phyloP scores from a whole-genome alignment of 164 flowering plant genomes.

The Stephania cephalantha region DNA sequence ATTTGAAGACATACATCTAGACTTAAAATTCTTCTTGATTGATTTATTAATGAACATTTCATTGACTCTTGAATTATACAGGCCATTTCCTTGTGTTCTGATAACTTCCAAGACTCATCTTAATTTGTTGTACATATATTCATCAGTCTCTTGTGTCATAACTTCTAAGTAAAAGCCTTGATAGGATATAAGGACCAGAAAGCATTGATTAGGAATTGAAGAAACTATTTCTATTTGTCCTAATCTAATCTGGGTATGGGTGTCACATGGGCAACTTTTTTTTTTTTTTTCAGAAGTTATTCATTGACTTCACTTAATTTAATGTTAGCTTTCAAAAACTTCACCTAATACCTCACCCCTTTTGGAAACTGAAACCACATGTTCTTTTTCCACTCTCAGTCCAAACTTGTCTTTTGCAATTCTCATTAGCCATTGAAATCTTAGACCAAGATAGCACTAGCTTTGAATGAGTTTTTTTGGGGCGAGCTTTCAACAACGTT shows the following conservation, averaged over 20 bases:
- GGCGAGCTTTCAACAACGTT: background rate
- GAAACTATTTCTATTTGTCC: background rate
- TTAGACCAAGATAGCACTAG: background rate
- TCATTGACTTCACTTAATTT: slow-evolving; percentile 1
- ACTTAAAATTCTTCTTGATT: background rate
- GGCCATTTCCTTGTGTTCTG: too few species aligned
- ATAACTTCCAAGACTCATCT: background rate
- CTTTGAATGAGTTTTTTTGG: too few species aligned
- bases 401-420: background rate
- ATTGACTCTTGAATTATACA: background rate
- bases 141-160: background rate
- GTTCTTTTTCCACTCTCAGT: background rate
- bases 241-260: background rate
- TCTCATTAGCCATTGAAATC: background rate
- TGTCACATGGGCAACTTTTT: background rate
- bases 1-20: background rate
- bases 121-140: background rate
- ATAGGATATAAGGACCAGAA: background rate
- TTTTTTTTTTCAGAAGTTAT: background rate
- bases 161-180: too few species aligned
- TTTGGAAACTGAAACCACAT: background rate
- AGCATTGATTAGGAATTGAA: background rate
- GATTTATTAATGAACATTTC: background rate
- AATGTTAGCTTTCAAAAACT: background rate
- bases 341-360: background rate